Evolutionary conservation across 2,329 filamentous ascomycete genomes (phyloP).

Genomic region (Neurospora sp.): DNA sequence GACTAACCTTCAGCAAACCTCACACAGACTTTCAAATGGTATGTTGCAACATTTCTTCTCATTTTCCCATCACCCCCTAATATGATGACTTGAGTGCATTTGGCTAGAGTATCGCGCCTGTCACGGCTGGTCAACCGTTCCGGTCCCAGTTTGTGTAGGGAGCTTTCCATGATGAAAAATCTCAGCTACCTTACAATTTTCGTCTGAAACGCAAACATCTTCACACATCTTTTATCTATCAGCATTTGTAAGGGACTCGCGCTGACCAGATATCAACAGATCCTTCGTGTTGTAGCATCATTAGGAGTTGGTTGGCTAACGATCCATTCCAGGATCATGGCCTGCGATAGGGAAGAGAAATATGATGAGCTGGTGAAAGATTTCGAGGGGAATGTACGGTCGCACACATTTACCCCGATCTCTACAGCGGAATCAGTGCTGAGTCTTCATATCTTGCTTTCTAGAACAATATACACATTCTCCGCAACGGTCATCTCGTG

Average conservation of each 20-base stretch:
- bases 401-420: slow-evolving; percentile 22
- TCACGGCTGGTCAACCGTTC: slow-evolving; percentile 59
- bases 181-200: slow-evolving; percentile 90
- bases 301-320: slow-evolving; percentile 12
- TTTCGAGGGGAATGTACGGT: slow-evolving; percentile 75
- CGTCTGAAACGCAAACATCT: slow-evolving; percentile 60
- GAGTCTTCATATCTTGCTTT: slow-evolving; percentile 31
- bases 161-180: slow-evolving; percentile 95
- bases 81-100: slow-evolving; percentile 99
- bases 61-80: slow-evolving; percentile 24
- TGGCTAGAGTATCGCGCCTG: slow-evolving; percentile 93
- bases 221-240: slow-evolving; percentile 14
- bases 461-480: slow-evolving; percentile 79
- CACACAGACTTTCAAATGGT: slow-evolving; percentile 9
- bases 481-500: slow-evolving; percentile 89
- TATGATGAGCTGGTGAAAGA: slow-evolving; percentile 72
- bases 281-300: slow-evolving; percentile 7
- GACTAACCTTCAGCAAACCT: background rate
- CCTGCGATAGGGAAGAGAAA: slow-evolving; percentile 87
- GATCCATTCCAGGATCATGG: slow-evolving; percentile 62
- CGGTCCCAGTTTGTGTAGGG: slow-evolving; percentile 52
- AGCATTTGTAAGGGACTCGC: slow-evolving; percentile 10
- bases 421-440: slow-evolving; percentile 28
- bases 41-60: slow-evolving; percentile 10
- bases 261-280: slow-evolving; percentile 10